Base-by-base conservation (phyloP, 2,329 filamentous ascomycete species). In the Cryphonectria carpinicola region DNA sequence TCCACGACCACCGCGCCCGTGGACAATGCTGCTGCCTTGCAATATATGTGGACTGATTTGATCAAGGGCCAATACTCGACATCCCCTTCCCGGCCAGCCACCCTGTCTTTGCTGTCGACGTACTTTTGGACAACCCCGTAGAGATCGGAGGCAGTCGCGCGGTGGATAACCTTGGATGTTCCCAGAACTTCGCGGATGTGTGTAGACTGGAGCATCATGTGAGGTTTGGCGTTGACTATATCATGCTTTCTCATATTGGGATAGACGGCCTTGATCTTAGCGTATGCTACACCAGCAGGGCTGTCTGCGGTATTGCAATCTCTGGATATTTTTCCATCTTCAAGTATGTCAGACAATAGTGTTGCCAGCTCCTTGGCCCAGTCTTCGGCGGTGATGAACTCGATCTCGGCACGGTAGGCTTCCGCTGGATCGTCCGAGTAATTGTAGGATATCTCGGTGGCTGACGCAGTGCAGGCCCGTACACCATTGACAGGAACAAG, bases 371-470 rank as follows among this genome's bases (percentile, higher is more conserved):
- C 88, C 11, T 79, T 81, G 25, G 80, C 75, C 88, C 88, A 90
- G 4, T 88, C 85, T 0, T 81, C 79, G 0, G 67, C 73, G 14
- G 80, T 78, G 63, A 91, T 85, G 75, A 90, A 91, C 66, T 90
- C 85, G 17, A 91, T 82, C 64, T 88, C 84, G 0, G 87, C 88
- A 1, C 80, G 78, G 73, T 90, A 91, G 0, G 64, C 72, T 49
- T 76, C 66, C 0, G 67, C 43, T 0, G 80, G 77, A 5, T 84
- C 76, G 0, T 81, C 75, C 10, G 79, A 83, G 35, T 82, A 22
- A 66, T 90, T 90, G 77, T 83, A 90, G 0, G 84, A 84, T 1
- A 91, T 83, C 74, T 91, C 88, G 0, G 88, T 91, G 0, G 89
- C 84, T 0, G 88, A 86, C 0, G 88, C 87, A 0, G 89, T 91